Percentiles rank a stretch among this genome's conserved stretches.
Evolutionary conservation across 2,329 filamentous ascomycete genomes (phyloP).

Genomic region (Domatiomyces globalis): DNA sequence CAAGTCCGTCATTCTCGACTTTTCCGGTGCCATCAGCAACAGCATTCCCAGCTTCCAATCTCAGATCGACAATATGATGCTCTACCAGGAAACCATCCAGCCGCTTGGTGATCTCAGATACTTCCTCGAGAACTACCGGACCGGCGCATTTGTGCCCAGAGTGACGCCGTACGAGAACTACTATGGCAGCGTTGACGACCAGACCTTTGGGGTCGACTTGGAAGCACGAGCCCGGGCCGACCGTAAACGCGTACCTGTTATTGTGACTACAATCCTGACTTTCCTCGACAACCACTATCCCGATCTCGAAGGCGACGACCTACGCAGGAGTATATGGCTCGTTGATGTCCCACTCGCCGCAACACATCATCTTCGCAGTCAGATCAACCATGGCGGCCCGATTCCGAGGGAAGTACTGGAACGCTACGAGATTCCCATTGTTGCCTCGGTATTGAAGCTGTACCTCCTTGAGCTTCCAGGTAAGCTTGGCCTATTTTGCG

Average conservation of each 20-base stretch:
- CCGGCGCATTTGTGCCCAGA: constrained; percentile 77
- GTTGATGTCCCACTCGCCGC: constrained; percentile 75
- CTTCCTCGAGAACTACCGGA: constrained; percentile 90
- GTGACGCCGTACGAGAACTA: constrained; percentile 97
- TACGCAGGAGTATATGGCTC: constrained; percentile 82
- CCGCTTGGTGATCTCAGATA: constrained; percentile 81
- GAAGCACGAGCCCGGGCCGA: constrained; percentile 86
- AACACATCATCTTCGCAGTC: constrained; percentile 68
- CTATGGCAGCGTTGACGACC: constrained; percentile 94
- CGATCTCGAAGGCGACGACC: constrained; percentile 91
- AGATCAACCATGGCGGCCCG: constrained; percentile 74
- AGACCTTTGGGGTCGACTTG: constrained; percentile 96
- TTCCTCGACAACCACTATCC: constrained; percentile 96
- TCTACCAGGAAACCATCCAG: constrained; percentile 98
- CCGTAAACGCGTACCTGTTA: constrained; percentile 82
- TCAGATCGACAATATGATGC: constrained; percentile 95
- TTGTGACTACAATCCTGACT: constrained; percentile 84
- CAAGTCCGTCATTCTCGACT: constrained; percentile 94
- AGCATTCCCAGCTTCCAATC: constrained; percentile 93
- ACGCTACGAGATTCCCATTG: constrained; percentile 84
- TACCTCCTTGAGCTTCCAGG: constrained; percentile 90
- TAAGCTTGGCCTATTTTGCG: constrained; percentile 33
- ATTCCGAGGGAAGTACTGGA: constrained; percentile 63
- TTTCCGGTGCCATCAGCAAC: constrained; percentile 93
- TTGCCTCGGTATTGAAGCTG: constrained; percentile 82